phyloP scores from a whole-genome alignment of 495 filamentous ascomycete species.

The Extremus antarcticus region DNA sequence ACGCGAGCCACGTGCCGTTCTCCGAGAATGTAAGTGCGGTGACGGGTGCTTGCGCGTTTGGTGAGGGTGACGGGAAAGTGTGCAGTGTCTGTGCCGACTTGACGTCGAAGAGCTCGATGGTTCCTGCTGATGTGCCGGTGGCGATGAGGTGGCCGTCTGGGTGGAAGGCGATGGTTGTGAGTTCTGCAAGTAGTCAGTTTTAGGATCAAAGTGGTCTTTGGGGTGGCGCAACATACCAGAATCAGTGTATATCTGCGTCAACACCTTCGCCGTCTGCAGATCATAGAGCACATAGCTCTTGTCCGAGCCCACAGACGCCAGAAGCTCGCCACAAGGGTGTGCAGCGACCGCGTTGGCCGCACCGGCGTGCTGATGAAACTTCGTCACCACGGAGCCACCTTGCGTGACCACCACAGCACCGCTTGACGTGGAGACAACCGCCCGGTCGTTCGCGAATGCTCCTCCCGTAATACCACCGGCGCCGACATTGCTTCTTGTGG shows the following conservation, averaged over 20 bases:
- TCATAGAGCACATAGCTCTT: conserved; percentile 94
- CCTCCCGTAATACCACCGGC: conserved; percentile 65
- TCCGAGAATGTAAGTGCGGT: conserved; percentile 79
- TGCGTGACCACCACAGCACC: conserved; percentile 71
- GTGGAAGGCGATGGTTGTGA: conserved; percentile 77
- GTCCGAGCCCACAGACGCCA: conserved; percentile 80
- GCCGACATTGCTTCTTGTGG: conserved; percentile 22
- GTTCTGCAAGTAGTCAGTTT: conserved; percentile 38
- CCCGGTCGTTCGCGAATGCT: conserved; percentile 61
- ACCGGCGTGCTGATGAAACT: conserved; percentile 69
- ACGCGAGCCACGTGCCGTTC: conserved; percentile 93
- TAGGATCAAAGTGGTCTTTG: neutral
- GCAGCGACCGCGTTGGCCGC: conserved; percentile 63
- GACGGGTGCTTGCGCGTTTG: conserved; percentile 38
- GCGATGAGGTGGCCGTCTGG: conserved; percentile 93
- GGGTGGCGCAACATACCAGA: conserved; percentile 49
- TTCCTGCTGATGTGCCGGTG: conserved; percentile 60
- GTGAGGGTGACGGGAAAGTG: conserved; percentile 40
- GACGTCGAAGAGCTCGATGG: conserved; percentile 78
- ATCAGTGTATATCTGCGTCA: conserved; percentile 71
- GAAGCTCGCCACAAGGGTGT: conserved; percentile 74
- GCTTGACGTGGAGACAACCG: conserved; percentile 61
- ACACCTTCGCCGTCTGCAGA: conserved; percentile 49
- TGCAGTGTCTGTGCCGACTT: conserved; percentile 58
- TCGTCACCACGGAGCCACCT: conserved; percentile 49